Conservation (phyloP, 176 grass and related monocot genomes). For the Sorghum bicolor region DNA sequence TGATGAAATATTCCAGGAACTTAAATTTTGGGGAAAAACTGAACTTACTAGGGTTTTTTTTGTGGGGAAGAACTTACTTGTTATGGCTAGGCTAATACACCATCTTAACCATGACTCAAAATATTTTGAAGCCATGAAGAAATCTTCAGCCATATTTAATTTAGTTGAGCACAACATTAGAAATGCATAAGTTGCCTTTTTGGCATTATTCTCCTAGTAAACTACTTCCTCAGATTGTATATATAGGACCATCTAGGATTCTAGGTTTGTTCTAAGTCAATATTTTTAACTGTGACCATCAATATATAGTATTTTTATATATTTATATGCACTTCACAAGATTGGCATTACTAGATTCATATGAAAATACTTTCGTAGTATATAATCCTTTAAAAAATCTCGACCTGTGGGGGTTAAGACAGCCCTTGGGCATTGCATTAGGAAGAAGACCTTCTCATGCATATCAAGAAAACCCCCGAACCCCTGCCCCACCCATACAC, state of each 20-base stretch:
- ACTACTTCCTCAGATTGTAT: background rate
- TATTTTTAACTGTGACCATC: background rate
- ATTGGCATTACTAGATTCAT: background rate
- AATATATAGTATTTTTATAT: background rate
- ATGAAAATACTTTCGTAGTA: background rate
- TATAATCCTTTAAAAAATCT: background rate
- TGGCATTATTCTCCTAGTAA: conserved; percentile 16
- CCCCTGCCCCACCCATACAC: no score
- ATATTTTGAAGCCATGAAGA: background rate
- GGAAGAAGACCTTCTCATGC: no score
- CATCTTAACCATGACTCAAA: background rate
- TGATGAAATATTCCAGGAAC: background rate
- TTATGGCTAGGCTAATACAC: background rate
- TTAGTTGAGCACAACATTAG: background rate
- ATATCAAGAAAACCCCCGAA: no score
- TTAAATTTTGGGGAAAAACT: background rate
- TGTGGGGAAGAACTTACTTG: background rate
- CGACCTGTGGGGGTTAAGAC: no score
- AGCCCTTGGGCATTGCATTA: no score
- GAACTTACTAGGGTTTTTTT: background rate
- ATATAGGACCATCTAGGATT: background rate
- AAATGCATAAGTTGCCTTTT: background rate
- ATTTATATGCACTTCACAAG: background rate
- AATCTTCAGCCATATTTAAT: conserved; percentile 11
- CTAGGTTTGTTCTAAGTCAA: background rate